phyloP scores from a whole-genome alignment of 2,329 filamentous ascomycete species.

The Macrophomina pseudophaseolina region DNA sequence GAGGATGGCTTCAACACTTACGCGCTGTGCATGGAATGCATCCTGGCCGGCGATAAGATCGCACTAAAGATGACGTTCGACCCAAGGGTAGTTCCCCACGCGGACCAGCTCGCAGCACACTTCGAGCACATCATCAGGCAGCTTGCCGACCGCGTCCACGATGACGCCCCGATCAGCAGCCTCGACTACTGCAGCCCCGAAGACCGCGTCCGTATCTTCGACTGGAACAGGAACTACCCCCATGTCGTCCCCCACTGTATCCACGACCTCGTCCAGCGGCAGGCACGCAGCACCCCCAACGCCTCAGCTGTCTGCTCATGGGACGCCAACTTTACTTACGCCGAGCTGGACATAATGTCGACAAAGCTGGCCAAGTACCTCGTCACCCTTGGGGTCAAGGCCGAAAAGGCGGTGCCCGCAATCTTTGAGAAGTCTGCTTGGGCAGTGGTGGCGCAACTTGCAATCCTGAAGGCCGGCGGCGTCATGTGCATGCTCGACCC shows the following conservation, averaged over 20 bases:
- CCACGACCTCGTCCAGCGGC: slow-evolving; percentile 52
- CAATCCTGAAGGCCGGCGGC: slow-evolving; percentile 40
- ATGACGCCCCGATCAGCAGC: slow-evolving; percentile 3
- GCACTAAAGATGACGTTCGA: slow-evolving; percentile 13
- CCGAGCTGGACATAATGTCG: slow-evolving; percentile 45
- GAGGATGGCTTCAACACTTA: slow-evolving; percentile 16
- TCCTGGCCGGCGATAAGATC: not conserved
- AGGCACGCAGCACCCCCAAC: slow-evolving; percentile 35
- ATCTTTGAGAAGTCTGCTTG: slow-evolving; percentile 31
- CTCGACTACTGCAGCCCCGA: slow-evolving; percentile 11
- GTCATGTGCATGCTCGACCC: slow-evolving; percentile 38
- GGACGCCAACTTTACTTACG: slow-evolving; percentile 57
- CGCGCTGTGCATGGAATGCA: slow-evolving; percentile 29
- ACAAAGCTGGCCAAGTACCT: slow-evolving; percentile 48
- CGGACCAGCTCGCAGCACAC: slow-evolving; percentile 3
- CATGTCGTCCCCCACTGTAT: slow-evolving; percentile 44
- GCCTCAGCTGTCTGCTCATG: slow-evolving; percentile 55
- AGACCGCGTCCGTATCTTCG: slow-evolving; percentile 4
- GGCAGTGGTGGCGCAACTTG: slow-evolving; percentile 42
- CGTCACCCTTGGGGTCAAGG: slow-evolving; percentile 35
- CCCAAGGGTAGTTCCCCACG: not conserved
- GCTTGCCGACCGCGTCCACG: slow-evolving; percentile 13
- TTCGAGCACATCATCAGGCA: slow-evolving; percentile 9
- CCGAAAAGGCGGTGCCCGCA: slow-evolving; percentile 4
- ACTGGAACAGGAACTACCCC: slow-evolving; percentile 15